phyloP scores from a whole-genome alignment of 192 early-diverging fungal species.

The Rhizophagus sp. region DNA sequence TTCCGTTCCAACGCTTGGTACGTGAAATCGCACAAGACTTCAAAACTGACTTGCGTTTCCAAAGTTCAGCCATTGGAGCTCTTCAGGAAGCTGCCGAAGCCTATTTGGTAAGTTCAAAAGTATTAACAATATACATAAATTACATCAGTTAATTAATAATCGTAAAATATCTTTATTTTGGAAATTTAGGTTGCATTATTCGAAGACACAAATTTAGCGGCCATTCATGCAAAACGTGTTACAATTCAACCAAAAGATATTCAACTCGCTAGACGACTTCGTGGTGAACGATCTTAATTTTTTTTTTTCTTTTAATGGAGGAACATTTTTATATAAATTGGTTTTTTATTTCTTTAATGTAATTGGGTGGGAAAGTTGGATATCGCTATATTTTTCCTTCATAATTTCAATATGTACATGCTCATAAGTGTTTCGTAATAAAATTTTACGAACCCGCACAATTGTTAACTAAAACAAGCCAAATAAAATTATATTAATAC shows the following conservation, averaged over 20 bases:
- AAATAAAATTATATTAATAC: not conserved
- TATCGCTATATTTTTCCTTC: no score
- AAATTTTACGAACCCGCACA: no score
- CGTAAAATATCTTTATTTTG: not conserved
- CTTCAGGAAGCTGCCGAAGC: conserved; percentile 98
- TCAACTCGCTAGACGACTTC: conserved; percentile 96
- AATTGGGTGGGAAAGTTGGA: not conserved
- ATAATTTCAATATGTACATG: no score
- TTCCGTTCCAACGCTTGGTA: conserved; percentile 94
- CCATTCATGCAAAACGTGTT: conserved; percentile 99
- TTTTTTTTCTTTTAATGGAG: not conserved
- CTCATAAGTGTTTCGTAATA: no score
- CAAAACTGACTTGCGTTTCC: conserved; percentile 99
- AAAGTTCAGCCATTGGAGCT: conserved; percentile 98
- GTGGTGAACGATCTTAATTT: conserved; percentile 84
- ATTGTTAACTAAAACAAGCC: no score
- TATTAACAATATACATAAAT: no score
- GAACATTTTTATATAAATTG: not conserved
- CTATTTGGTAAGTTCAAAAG: conserved; percentile 64
- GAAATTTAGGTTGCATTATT: conserved; percentile 66
- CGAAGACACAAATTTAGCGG: conserved; percentile 99
- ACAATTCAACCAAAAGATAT: conserved; percentile 99
- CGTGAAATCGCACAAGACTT: conserved; percentile 99
- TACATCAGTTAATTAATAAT: not conserved
- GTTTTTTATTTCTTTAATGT: not conserved